These are phyloP conservation scores for Solanum stenotomum DNA, from an alignment of 257 asterid species.

Conservation along the genomic window DNA sequence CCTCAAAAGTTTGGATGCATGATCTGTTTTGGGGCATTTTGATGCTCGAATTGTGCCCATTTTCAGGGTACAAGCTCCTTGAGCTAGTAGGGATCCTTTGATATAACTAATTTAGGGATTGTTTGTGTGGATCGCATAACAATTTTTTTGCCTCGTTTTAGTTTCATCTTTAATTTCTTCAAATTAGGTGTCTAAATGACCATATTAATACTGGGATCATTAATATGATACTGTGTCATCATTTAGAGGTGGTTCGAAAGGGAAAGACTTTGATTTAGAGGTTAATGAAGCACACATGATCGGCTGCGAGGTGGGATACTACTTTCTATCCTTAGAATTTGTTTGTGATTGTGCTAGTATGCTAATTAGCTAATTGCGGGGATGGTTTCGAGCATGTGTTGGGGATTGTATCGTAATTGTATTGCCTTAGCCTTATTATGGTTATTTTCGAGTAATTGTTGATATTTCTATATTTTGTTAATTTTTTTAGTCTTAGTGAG, in stretches of 20 bases:
- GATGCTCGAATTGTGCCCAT: too few species aligned
- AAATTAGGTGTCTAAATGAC: background rate
- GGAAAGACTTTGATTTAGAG: background rate
- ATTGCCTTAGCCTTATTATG: background rate
- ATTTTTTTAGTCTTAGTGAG: background rate
- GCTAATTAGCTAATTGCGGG: background rate
- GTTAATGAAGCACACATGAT: background rate
- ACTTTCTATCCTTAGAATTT: background rate
- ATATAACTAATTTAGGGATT: background rate
- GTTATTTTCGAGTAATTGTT: background rate
- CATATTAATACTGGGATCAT: background rate
- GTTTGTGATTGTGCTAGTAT: background rate
- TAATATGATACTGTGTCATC: background rate
- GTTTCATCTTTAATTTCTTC: too few species aligned
- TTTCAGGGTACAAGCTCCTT: background rate
- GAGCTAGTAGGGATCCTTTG: background rate
- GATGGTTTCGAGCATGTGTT: background rate
- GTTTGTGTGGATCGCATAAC: background rate
- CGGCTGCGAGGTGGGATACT: background rate
- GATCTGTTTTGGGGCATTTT: background rate
- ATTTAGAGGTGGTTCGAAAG: background rate
- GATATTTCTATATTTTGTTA: background rate
- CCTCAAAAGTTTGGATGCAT: background rate
- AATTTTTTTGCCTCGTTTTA: background rate
- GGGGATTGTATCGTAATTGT: background rate